Conservation (phyloP, 495 filamentous ascomycete genomes). For the Penicillium taxi region DNA sequence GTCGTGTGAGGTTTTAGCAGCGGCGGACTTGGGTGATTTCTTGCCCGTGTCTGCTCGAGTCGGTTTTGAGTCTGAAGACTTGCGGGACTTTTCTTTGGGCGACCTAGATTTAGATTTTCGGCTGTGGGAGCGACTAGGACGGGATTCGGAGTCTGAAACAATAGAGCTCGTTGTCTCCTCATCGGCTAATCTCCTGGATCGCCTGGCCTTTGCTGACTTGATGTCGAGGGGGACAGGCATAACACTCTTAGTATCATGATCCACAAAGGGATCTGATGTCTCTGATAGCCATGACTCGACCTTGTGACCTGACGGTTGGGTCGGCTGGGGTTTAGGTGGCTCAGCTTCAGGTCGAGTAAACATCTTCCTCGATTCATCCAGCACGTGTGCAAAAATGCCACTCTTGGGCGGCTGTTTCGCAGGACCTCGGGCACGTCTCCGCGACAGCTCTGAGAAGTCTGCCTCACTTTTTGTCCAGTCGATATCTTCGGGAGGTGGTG, state of each 20-base stretch:
- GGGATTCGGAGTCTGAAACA: slow-evolving; percentile 20
- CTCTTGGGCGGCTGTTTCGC: slow-evolving; percentile 38
- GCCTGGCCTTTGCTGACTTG: slow-evolving; percentile 24
- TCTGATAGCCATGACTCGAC: slow-evolving; percentile 72
- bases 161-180: slow-evolving; percentile 7
- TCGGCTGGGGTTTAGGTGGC: slow-evolving; percentile 37
- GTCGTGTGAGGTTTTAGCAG: slow-evolving; percentile 8
- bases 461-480: slow-evolving; percentile 40
- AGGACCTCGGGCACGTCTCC: slow-evolving; percentile 29
- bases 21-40: slow-evolving; percentile 5
- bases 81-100: slow-evolving; percentile 20
- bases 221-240: slow-evolving; percentile 40
- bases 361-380: slow-evolving; percentile 46
- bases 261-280: slow-evolving; percentile 66
- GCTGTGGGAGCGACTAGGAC: slow-evolving; percentile 22
- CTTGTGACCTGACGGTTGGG: slow-evolving; percentile 37
- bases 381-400: slow-evolving; percentile 43
- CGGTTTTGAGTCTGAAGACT: neutral
- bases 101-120: no score
- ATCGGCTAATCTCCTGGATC: slow-evolving; percentile 19
- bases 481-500: slow-evolving; percentile 25
- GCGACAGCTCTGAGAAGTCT: slow-evolving; percentile 40
- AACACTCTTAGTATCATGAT: slow-evolving; percentile 36
- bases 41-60: slow-evolving; percentile 6
- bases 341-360: slow-evolving; percentile 48